Evolutionary conservation across 352 stramenopile species (phyloP), one percentile per base, ranked within the genome.

Genomic region (Globisporangium apiculatum): DNA sequence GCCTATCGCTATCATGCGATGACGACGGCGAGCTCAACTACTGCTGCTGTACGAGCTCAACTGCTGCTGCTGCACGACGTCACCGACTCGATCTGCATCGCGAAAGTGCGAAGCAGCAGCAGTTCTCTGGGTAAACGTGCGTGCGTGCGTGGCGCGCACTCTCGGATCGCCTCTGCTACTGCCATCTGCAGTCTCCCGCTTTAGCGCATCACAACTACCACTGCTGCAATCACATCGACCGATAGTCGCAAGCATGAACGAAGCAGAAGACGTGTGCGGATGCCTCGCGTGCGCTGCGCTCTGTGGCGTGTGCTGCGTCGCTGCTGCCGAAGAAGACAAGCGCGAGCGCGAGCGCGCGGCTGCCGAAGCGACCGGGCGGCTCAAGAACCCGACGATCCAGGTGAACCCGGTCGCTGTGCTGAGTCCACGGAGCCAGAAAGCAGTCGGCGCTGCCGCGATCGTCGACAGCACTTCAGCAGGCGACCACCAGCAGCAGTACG

Each of bases 261-360:
- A 90, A 45, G 67, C 74, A 6, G 83, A 90, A 66, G 79, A 92
- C 55, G 62, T 88, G 49, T 92, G 81, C 67, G 79, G 83, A 1
- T 89, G 83, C 46, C 66, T 92, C 17, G 75, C 69, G n/a, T 92
- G 83, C 48, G 70, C 75, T 0, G 78, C 75, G 41, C 74, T 92
- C 40, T 92, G 83, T 14, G 79, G 79, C 17, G 77, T 92, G 1
- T 90, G 83, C 62, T 89, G 75, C 51, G 83, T 89, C 4, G 83
- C 80, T 6, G 83, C 83, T 14, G 83, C 80, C 0, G 83, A 92
- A 61, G 79, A 92, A 66, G 83, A 88, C 62, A 90, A 92, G 70
- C 71, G 79, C 4, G 83, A 92, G 58, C 79, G 83, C 7, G 83
- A 89, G 60, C 76, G 77, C 40, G 69, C 67, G 2, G 79, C 65